phyloP scores from a whole-genome alignment of 2,329 filamentous ascomycete genomes.

The Verticillium nubilum region DNA sequence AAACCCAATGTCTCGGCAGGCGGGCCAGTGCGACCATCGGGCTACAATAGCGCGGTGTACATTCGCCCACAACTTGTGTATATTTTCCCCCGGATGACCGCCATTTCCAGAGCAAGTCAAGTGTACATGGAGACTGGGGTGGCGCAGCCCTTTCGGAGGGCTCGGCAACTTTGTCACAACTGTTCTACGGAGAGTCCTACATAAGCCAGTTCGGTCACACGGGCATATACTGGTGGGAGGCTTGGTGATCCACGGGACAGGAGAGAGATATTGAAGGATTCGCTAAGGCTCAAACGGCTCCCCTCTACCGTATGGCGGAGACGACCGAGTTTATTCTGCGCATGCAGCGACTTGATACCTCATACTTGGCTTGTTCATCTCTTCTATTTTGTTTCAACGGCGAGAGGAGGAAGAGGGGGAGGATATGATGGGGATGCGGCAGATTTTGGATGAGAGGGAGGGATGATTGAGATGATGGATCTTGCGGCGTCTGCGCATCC shows the following conservation, averaged over 20 bases:
- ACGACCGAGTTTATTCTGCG: neutral
- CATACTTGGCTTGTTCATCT: neutral
- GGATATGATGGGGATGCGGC: neutral
- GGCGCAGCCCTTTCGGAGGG: neutral
- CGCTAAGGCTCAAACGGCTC: too few relatives aligned
- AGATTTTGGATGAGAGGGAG: neutral
- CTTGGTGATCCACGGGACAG: too few relatives aligned
- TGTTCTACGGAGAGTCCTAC: neutral
- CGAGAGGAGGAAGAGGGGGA: neutral
- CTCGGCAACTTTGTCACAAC: neutral
- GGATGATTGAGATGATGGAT: neutral
- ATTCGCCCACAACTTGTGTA: neutral
- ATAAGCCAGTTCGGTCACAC: neutral
- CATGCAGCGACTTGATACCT: neutral
- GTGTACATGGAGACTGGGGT: neutral
- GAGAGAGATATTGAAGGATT: too few relatives aligned
- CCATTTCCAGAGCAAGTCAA: neutral
- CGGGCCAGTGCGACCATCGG: neutral
- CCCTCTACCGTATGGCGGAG: neutral
- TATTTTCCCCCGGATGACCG: neutral
- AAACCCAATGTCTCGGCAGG: neutral
- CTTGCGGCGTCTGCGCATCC: neutral
- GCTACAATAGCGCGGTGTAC: neutral
- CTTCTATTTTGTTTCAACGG: neutral
- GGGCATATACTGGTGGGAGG: neutral